These are phyloP conservation scores for Russula compacta DNA, from an alignment of 768 basidiomycete species.

Conservation along the genomic window DNA sequence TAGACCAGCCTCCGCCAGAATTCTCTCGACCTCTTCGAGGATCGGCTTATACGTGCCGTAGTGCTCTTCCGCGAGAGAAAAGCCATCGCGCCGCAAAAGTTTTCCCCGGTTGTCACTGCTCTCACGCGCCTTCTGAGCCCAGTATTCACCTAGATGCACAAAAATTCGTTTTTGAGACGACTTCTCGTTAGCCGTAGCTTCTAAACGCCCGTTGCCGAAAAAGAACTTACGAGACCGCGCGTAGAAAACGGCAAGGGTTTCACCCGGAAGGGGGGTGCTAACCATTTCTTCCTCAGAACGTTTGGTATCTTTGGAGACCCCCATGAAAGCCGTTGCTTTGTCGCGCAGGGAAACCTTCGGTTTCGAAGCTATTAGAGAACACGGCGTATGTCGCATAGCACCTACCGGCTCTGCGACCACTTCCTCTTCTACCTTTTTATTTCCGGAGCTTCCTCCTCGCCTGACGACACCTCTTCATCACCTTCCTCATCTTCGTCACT, in stretches of 20 bases:
- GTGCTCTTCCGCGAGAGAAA: constrained; percentile 60
- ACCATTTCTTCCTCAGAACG: constrained; percentile 61
- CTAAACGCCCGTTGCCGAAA: background rate
- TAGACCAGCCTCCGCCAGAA: constrained; percentile 73
- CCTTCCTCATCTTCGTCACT: constrained; percentile 29
- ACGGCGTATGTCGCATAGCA: background rate
- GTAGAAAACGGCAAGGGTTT: constrained; percentile 77
- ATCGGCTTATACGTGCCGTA: constrained; percentile 80
- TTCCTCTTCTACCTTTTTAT: constrained; percentile 23
- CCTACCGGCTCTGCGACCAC: constrained; percentile 20
- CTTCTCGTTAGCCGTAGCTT: background rate
- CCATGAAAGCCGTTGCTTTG: constrained; percentile 48
- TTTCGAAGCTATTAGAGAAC: constrained; percentile 14
- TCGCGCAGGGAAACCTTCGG: constrained; percentile 31
- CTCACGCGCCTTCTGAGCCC: constrained; percentile 63
- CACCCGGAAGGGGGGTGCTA: constrained; percentile 77
- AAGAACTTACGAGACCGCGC: constrained; percentile 57
- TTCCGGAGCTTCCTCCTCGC: constrained; percentile 25
- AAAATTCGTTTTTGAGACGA: background rate
- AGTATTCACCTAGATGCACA: constrained; percentile 52
- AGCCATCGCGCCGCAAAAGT: constrained; percentile 66
- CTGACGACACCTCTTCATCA: constrained; percentile 26
- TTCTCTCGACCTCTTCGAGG: constrained; percentile 73
- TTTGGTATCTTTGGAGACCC: constrained; percentile 47
- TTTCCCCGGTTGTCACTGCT: constrained; percentile 65